Evolutionary conservation across 768 basidiomycete species (phyloP).

Genomic region (Naganishia antarctica): DNA sequence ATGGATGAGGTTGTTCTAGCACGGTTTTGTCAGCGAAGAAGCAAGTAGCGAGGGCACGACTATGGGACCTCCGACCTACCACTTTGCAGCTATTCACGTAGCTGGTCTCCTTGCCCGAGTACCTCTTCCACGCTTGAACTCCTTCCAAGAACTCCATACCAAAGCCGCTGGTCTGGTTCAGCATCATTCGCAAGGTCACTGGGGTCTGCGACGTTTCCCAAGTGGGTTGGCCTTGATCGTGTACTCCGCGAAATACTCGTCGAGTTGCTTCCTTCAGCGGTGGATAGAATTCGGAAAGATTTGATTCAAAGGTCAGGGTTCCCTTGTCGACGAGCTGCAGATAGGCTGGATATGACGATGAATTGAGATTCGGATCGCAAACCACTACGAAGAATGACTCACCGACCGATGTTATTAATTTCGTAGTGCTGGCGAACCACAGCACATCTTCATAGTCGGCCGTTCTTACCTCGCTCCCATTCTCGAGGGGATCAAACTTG

Average conservation of each 20-base stretch:
- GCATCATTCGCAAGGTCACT: slow-evolving; percentile 34
- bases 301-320: slow-evolving; percentile 33
- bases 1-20: slow-evolving; percentile 39
- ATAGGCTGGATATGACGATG: slow-evolving; percentile 27
- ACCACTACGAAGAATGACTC: slow-evolving; percentile 13
- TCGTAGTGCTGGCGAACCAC: slow-evolving; percentile 40
- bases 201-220: slow-evolving; percentile 17
- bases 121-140: slow-evolving; percentile 35
- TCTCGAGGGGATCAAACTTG: slow-evolving; percentile 32
- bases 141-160: slow-evolving; percentile 36
- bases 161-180: slow-evolving; percentile 42
- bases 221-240: slow-evolving; percentile 26
- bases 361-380: too few species aligned
- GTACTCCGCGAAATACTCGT: slow-evolving; percentile 27
- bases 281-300: slow-evolving; percentile 27
- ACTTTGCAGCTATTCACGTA: slow-evolving; percentile 43
- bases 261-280: slow-evolving; percentile 30
- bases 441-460: slow-evolving; percentile 31
- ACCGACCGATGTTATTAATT: slow-evolving; percentile 39
- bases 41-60: too few species aligned
- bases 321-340: slow-evolving; percentile 39
- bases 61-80: slow-evolving; percentile 20
- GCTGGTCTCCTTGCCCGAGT: slow-evolving; percentile 30
- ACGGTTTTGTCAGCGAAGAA: not conserved
- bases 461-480: not conserved